Base-by-base conservation (phyloP, 192 early-diverging fungal species). In the Nowakowskiella sp. region DNA sequence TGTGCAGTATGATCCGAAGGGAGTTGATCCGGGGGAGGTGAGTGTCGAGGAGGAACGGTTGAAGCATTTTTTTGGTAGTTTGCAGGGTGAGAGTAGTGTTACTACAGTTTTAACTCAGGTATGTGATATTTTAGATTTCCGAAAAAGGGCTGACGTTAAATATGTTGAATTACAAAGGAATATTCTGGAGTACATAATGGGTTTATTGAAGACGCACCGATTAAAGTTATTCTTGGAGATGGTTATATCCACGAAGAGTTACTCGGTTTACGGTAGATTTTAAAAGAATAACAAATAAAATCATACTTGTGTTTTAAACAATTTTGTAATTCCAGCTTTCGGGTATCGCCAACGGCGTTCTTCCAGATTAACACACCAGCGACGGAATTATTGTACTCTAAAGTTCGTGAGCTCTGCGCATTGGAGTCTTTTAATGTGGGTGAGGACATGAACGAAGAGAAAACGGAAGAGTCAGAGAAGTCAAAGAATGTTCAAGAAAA, bases 281-380 rank as follows among this genome's bases (percentile, higher is more conserved):
- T n/a, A n/a, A n/a, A n/a, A 49, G 7, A 61, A 8, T 55, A 10
- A 19, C 21, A 28, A 47, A 21, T 4, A 29, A 30, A 31, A 13
- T 23, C 32, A 44, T n/a, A 22, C 29, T 60, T 8, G 57, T 49
- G 27, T 28, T 6, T 13, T n/a, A 1, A 49, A 26, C 13, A 43
- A 10, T 9, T 16, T 47, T 46, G 16, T 58, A 22, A 6, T 33
- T 22, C 8, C 36, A 73, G 71, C 16, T 89, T 90, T 58, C 71
- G 77, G 21, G 74, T 90, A 13, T 88, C 86, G 1, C 81, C 82
- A 23, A 76, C 62, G 29, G 69, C 88, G 0, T 88, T 90, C 57
- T 90, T 90, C 71, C 88, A 88, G 67, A 71, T 86, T 50, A 90
- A 90, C 58, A 82, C 85, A 10, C 62, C 62, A 27, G 85, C 76